These are phyloP conservation scores for Keithomyces neogunnii DNA, from an alignment of 2,329 filamentous ascomycete genomes.

Conservation along the genomic window DNA sequence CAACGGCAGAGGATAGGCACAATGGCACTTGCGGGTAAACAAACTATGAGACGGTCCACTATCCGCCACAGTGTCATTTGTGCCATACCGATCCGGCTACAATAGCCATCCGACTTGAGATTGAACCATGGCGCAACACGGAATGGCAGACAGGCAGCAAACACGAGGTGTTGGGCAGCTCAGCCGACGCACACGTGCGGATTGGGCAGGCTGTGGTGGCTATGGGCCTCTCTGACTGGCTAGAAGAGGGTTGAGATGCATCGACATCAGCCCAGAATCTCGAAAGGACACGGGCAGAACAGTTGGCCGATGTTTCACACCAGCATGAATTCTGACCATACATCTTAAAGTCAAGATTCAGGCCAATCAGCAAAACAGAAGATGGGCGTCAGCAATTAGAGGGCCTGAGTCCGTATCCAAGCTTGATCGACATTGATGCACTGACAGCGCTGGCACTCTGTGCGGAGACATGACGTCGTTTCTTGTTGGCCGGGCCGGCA, in stretches of 20 bases:
- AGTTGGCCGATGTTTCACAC: neutral
- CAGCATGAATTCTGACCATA: too few species aligned
- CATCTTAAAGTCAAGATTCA: too few species aligned
- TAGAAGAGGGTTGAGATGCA: neutral
- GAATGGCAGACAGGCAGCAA: neutral
- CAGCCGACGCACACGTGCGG: neutral
- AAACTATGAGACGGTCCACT: too few species aligned
- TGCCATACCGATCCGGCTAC: too few species aligned
- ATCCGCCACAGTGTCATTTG: too few species aligned
- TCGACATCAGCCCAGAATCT: neutral
- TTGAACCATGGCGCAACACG: constrained; percentile 14
- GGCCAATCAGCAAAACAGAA: too few species aligned
- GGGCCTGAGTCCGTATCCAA: neutral
- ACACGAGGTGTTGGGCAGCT: neutral
- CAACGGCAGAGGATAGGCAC: too few species aligned
- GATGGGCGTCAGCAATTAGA: too few species aligned
- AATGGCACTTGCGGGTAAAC: too few species aligned
- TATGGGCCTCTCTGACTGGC: too few species aligned
- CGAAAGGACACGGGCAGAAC: neutral
- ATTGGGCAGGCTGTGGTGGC: neutral
- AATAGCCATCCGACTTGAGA: too few species aligned
- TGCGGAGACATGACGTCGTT: constrained; percentile 3
- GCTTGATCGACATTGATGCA: neutral
- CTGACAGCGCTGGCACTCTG: neutral
- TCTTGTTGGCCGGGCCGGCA: neutral